Evolutionary conservation across 768 basidiomycete genomes (phyloP), one percentile per base, ranked within the genome.

Genomic region (Tylopilus sp.): DNA sequence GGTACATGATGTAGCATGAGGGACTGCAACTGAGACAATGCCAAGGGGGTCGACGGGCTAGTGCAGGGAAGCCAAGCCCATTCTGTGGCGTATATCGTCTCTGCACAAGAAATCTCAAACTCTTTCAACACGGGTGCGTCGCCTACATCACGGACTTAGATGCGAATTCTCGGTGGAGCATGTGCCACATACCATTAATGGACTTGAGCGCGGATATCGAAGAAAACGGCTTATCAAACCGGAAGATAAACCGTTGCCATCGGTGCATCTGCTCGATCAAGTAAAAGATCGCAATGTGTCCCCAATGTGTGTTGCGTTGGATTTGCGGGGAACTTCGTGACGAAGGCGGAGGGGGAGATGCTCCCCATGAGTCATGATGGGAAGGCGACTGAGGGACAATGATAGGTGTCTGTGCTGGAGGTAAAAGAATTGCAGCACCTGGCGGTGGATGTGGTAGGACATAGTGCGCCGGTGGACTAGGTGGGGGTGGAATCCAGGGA

Each of bases 211-310:
- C 87, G 52, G 76, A 74, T 72, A 89, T 80, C 4, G 87, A 88
- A 17, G 82, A 71, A 67, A 90, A 90, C 30, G 85, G 84, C 65
- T 82, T 85, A 63, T 89, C 87, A 59, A 88, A 91, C 37, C 85
- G 74, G 62, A 92, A 90, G 12, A 90, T 78, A 60, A 92, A 92
- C 22, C 88, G 77, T 63, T 87, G 78, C 89, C 89, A 92, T 26
- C 89, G 79, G 57, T 83, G 82, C 83, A 90, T 90, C 65, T 89
- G 86, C 59, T 87, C 82, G 3, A 85, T 83, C 21, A 92, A 70
- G 64, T 91, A 92, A 66, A 78, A 89, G 41, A 91, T 82, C 1
- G 85, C 86, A 29, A 92, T 86, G 58, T 89, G 83, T 0, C 87
- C 89, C 89, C 89, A 92, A 50, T 87, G 84, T 55, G 80, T 76